These are phyloP conservation scores for Coleophoma crateriformis DNA, from an alignment of 2,329 filamentous ascomycete genomes.

Conservation along the genomic window DNA sequence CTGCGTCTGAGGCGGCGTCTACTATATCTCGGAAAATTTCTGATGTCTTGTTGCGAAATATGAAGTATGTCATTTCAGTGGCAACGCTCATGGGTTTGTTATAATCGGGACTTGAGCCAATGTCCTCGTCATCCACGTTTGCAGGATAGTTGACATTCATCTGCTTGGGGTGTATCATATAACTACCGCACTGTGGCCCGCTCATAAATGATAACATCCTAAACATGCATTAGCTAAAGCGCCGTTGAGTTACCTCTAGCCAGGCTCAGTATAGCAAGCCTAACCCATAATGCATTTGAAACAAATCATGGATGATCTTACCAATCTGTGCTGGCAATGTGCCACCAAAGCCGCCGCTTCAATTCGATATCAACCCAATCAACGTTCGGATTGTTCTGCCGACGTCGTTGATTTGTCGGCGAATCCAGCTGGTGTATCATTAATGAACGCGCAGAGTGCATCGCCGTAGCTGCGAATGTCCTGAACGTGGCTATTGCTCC, in stretches of 20 bases:
- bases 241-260: no score
- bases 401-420: conserved; percentile 10
- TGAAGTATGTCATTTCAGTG: conserved; percentile 32
- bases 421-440: conserved; percentile 15
- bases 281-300: neutral
- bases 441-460: conserved; percentile 19
- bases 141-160: conserved; percentile 31
- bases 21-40: conserved; percentile 30
- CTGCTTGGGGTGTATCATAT: conserved; percentile 29
- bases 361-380: conserved; percentile 27
- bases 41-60: conserved; percentile 28
- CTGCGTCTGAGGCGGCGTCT: conserved; percentile 25
- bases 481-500: conserved; percentile 28
- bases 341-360: conserved; percentile 34
- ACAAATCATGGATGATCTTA: conserved; percentile 6
- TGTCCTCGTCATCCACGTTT: conserved; percentile 29
- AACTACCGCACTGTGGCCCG: conserved; percentile 29
- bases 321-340: conserved; percentile 32
- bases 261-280: neutral
- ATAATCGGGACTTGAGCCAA: conserved; percentile 17
- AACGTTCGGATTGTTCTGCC: conserved; percentile 8
- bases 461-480: conserved; percentile 24
- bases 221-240: conserved; percentile 9
- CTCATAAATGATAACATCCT: conserved; percentile 28
- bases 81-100: conserved; percentile 1